Evolutionary conservation across 768 basidiomycete genomes (phyloP), one percentile per base, ranked within the genome.

Genomic region (Russula abietina): DNA sequence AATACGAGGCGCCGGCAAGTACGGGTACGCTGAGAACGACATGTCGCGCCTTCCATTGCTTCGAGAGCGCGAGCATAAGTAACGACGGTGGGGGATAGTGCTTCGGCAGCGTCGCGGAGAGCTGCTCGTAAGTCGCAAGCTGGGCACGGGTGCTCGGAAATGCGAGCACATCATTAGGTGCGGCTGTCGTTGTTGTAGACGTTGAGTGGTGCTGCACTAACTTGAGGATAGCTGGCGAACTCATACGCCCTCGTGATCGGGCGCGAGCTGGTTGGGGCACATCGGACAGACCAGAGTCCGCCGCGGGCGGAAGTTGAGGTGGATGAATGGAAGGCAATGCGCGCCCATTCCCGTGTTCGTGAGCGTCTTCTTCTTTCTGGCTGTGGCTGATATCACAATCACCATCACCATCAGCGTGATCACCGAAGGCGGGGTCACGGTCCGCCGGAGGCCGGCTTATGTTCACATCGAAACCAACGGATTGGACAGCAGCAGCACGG

Each of bases 401-500:
- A 30, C 28, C 71, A 1, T 75, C 75, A 7, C 75, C 77, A 36
- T 36, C 33, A 12, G 16, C 38, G 32, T 78, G 76, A 48, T 77
- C 76, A 51, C 78, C 78, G 32, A 76, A 75, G 19, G 71, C 64
- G 36, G 75, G 73, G 6, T 75, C 71, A 46, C 71, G 70, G 43
- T 61, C 59, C 45, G 22, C 11, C 52, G 57, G 62, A 43, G 61
- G 71, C 28, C 80, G 78, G n/a, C 80, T 69, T 49, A 83, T 75
- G 38, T 79, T 79, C 11, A 82, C 80, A 59, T 77, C 80, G 36
- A 91, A 76, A 7, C 90, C 90, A 52, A 92, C 84, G 14, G 86
- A 82, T 69, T 89, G 85, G 0, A 89, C 90, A 19, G 90, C 90
- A 43, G 81, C 84, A 59, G 87, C 86, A 36, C 88, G 77, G 36